A percentile compares a stretch with the other conserved stretches of the same genome.
These are phyloP conservation scores for Aquilaria agallochum DNA, from an alignment of 441 rosid genomes.

Conservation along the genomic window DNA sequence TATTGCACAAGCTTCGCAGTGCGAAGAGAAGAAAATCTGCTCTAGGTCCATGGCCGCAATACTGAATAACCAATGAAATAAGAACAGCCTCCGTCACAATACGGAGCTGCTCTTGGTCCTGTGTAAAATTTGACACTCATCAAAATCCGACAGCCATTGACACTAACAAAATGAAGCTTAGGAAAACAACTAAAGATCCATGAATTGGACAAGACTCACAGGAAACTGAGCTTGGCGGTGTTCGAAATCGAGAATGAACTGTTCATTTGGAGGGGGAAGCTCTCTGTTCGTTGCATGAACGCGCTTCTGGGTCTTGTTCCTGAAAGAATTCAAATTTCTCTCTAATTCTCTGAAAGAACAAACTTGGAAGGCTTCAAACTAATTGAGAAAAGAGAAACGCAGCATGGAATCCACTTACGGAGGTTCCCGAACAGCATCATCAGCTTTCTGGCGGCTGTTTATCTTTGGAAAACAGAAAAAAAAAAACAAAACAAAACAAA, in stretches of 20 bases:
- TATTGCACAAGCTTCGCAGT: constrained; percentile 63
- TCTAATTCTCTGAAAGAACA: background rate
- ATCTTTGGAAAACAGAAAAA: constrained; percentile 35
- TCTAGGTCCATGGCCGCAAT: constrained; percentile 83
- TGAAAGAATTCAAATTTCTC: constrained; percentile 17
- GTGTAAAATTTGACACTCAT: constrained; percentile 16
- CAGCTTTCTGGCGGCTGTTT: constrained; percentile 63
- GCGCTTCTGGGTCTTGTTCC: constrained; percentile 86
- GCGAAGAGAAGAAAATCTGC: constrained; percentile 96
- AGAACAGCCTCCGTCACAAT: constrained; percentile 78
- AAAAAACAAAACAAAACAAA: constrained; percentile 6
- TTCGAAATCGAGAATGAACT: constrained; percentile 80
- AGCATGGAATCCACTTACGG: constrained; percentile 47
- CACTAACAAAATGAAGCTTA: background rate
- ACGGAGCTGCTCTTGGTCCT: constrained; percentile 93
- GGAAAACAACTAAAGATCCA: background rate
- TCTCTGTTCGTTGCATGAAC: constrained; percentile 79
- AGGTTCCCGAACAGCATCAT: constrained; percentile 67
- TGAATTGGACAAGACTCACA: constrained; percentile 35
- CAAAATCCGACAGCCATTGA: background rate
- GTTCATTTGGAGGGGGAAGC: constrained; percentile 87
- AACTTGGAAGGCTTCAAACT: background rate
- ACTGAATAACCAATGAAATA: constrained; percentile 73
- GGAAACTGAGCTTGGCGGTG: constrained; percentile 72
- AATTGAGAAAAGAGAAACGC: background rate